These are phyloP conservation scores for Pleurotus cornucopiae DNA, from an alignment of 768 basidiomycete species.

Conservation along the genomic window DNA sequence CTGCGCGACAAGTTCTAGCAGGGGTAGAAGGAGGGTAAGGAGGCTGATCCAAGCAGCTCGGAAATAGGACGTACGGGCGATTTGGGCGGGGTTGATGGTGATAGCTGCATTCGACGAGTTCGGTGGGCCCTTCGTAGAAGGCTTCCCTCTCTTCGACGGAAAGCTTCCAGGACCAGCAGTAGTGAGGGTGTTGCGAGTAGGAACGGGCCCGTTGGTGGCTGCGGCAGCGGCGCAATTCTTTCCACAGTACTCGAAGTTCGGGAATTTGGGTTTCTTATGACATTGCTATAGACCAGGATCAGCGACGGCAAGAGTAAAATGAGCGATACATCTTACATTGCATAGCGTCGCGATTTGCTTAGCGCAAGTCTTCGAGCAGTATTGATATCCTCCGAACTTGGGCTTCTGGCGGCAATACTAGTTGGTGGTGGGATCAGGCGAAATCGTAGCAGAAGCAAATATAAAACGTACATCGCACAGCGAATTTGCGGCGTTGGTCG, in stretches of 20 bases:
- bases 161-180: background rate
- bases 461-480: constrained; percentile 35
- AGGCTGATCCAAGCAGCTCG: background rate
- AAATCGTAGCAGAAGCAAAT: background rate
- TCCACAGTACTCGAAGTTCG: constrained; percentile 57
- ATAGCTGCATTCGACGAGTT: background rate
- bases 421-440: constrained; percentile 8
- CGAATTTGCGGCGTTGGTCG: constrained; percentile 16
- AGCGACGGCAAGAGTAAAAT: constrained; percentile 1
- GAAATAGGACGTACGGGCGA: background rate
- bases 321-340: constrained; percentile 28
- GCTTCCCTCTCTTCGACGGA: constrained; percentile 8
- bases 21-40: background rate
- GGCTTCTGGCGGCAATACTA: constrained; percentile 52
- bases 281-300: constrained; percentile 35
- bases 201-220: constrained; percentile 12
- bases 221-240: constrained; percentile 58
- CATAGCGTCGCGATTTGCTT: constrained; percentile 39
- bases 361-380: constrained; percentile 55
- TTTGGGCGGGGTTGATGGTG: background rate
- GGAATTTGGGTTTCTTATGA: constrained; percentile 56
- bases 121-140: background rate
- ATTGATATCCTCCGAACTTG: constrained; percentile 39
- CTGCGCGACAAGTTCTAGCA: constrained; percentile 39
- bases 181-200: background rate